Percentiles rank a stretch among this genome's conserved stretches.
Evolutionary conservation across 225 moss, liverwort and hornwort genomes (phyloP).

Genomic region (Asterella californica): DNA sequence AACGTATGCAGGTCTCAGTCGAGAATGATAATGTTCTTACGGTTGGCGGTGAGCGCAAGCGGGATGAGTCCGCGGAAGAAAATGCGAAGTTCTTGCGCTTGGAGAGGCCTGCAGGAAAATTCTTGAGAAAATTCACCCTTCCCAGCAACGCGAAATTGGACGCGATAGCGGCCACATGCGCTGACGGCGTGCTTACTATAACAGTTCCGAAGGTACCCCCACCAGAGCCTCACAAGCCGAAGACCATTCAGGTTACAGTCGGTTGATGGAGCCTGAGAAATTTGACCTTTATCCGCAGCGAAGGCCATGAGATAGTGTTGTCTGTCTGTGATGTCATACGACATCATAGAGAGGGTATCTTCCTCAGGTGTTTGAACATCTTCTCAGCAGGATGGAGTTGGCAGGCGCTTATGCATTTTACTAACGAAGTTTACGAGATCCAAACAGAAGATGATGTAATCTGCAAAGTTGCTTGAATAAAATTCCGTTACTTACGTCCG

Average conservation of each 20-base stretch:
- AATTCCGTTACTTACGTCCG: too few species aligned
- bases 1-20: neutral
- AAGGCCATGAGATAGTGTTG: too few species aligned
- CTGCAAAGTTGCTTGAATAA: too few species aligned
- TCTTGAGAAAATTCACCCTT: neutral
- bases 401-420: too few species aligned
- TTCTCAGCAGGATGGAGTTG: too few species aligned
- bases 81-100: neutral
- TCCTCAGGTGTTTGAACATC: too few species aligned
- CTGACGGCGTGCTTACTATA: neutral
- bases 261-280: neutral
- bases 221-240: slow-evolving; percentile 5
- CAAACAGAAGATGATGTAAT: too few species aligned
- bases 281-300: too few species aligned
- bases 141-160: neutral
- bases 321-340: too few species aligned
- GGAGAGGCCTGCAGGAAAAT: neutral
- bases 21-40: neutral
- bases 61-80: neutral
- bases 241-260: neutral
- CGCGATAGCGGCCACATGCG: neutral
- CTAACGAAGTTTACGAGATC: too few species aligned
- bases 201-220: neutral
- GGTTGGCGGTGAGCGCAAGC: neutral
- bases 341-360: too few species aligned